Evolutionary conservation across 2,329 filamentous ascomycete species (phyloP).

Genomic region (Leptographium lundbergii): DNA sequence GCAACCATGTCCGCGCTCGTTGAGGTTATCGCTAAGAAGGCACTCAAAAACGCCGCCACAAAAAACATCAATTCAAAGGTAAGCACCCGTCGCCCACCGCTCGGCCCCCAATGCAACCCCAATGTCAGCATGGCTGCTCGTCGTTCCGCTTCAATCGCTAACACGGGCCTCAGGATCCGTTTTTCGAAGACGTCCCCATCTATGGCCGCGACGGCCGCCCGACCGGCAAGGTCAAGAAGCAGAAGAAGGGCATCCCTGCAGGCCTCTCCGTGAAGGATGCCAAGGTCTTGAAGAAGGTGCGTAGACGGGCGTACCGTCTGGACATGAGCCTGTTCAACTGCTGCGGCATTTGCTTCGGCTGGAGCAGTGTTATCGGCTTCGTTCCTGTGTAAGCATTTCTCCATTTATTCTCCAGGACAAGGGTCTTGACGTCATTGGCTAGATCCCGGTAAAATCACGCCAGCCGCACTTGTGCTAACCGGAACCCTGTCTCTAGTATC

Average conservation of each 20-base stretch:
- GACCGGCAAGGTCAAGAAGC: conserved; percentile 63
- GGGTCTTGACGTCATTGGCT: neutral
- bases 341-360: conserved; percentile 74
- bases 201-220: conserved; percentile 54
- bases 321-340: conserved; percentile 77
- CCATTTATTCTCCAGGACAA: neutral
- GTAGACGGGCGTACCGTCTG: conserved; percentile 71
- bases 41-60: conserved; percentile 10
- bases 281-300: conserved; percentile 72
- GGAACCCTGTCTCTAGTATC: conserved; percentile 31
- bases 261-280: conserved; percentile 76
- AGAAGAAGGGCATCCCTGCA: conserved; percentile 70
- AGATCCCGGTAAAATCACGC: neutral
- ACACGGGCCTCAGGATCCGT: conserved; percentile 56
- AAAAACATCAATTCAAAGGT: conserved; percentile 16
- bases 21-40: conserved; percentile 12
- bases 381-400: conserved; percentile 60
- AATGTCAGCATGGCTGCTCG: no score
- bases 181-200: conserved; percentile 71
- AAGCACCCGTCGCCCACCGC: neutral
- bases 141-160: neutral
- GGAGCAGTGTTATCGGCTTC: conserved; percentile 74
- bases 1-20: conserved; percentile 11
- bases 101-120: neutral
- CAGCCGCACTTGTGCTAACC: neutral